Evolutionary conservation across 2,329 filamentous ascomycete species (phyloP).

Genomic region (Beauveria varroae): DNA sequence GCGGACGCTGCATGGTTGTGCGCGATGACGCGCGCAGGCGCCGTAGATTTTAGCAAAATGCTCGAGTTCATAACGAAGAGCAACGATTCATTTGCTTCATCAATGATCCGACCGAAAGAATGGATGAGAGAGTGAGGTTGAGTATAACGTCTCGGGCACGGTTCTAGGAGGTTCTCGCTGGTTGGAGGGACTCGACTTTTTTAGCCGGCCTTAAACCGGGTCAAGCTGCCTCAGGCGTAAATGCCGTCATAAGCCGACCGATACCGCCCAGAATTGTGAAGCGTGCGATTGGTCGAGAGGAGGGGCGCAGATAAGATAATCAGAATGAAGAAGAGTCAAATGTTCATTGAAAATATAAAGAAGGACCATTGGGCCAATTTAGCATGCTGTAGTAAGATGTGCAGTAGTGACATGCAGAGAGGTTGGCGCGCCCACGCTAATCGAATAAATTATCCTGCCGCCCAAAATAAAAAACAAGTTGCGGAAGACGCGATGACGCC

Average conservation of each 20-base stretch:
- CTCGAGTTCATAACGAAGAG: constrained; percentile 38
- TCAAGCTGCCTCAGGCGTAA: constrained; percentile 18
- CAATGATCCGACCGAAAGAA: not conserved
- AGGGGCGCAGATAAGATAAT: not conserved
- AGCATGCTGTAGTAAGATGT: not conserved
- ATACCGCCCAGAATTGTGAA: not conserved
- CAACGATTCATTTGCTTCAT: constrained; percentile 21
- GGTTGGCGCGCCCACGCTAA: not conserved
- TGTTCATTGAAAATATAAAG: not conserved
- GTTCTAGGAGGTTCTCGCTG: constrained; percentile 7
- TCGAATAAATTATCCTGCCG: not conserved
- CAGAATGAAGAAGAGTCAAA: not conserved
- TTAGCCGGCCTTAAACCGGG: constrained; percentile 14
- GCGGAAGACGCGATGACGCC: not conserved
- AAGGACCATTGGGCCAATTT: not conserved
- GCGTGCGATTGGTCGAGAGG: not conserved
- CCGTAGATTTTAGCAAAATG: constrained; percentile 38
- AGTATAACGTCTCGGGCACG: constrained; percentile 2
- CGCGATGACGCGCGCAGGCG: constrained; percentile 38
- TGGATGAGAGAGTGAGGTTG: not conserved
- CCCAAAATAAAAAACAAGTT: not conserved
- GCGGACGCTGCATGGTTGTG: constrained; percentile 33
- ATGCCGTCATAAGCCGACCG: constrained; percentile 21
- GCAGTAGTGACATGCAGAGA: not conserved
- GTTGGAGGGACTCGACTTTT: constrained; percentile 13